Evolutionary conservation across 1,139 yeast genomes (phyloP).

Genomic region (Blastobotrys persicus): DNA sequence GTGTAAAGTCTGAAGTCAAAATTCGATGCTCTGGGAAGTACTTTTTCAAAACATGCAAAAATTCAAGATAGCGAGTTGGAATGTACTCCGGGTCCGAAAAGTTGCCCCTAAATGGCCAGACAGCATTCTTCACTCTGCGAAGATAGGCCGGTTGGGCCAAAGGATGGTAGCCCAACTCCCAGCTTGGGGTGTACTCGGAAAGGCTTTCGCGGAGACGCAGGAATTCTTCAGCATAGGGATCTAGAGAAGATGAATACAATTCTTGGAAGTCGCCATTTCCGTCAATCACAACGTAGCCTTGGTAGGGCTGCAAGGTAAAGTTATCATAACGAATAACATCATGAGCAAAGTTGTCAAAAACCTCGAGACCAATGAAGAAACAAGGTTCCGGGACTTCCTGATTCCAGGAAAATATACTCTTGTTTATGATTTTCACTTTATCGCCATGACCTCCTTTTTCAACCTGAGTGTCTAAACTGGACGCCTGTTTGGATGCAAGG

Average conservation of each 20-base stretch:
- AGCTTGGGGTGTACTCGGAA: conserved; percentile 37
- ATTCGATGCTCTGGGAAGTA: conserved; percentile 75
- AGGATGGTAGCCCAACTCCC: conserved; percentile 41
- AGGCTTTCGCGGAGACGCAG: conserved; percentile 52
- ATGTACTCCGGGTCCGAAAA: conserved; percentile 74
- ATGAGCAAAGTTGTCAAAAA: conserved; percentile 81
- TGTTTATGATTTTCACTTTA: conserved; percentile 65
- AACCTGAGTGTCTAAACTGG: conserved; percentile 32
- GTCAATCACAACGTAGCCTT: conserved; percentile 76
- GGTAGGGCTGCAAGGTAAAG: conserved; percentile 63
- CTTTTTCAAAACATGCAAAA: conserved; percentile 60
- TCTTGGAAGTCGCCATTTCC: conserved; percentile 75
- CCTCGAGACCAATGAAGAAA: conserved; percentile 78
- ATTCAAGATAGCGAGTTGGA: conserved; percentile 70
- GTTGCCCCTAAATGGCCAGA: conserved; percentile 63
- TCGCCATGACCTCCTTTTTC: conserved; percentile 44
- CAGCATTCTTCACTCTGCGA: conserved; percentile 39
- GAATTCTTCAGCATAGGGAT: conserved; percentile 56
- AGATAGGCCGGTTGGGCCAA: conserved; percentile 36
- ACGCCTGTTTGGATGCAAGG: conserved; percentile 60
- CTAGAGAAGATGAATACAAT: conserved; percentile 66
- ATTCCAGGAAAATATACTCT: conserved; percentile 76
- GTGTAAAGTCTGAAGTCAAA: conserved; percentile 69
- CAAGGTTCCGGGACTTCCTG: conserved; percentile 64
- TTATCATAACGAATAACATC: conserved; percentile 78